These are phyloP conservation scores for Scutellaria barbata DNA, from an alignment of 257 asterid species.

Conservation along the genomic window DNA sequence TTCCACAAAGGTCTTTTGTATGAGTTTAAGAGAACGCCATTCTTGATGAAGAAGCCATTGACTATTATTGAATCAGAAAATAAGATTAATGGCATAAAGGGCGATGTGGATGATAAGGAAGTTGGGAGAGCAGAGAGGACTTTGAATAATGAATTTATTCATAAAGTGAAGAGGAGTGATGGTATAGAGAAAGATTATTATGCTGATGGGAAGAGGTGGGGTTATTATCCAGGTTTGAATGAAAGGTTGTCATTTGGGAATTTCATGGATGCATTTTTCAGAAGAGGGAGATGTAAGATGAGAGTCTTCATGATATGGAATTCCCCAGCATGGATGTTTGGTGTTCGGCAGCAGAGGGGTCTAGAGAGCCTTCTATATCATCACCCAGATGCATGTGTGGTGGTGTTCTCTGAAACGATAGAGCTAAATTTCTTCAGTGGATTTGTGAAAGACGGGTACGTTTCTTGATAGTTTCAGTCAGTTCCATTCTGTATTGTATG, in stretches of 20 bases:
- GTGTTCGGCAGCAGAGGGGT: conserved; percentile 87
- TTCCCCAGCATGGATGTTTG: conserved; percentile 96
- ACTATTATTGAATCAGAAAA: conserved; percentile 41
- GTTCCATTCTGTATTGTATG: conserved; percentile 14
- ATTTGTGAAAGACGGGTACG: conserved; percentile 81
- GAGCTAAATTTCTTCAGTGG: conserved; percentile 88
- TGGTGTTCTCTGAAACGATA: conserved; percentile 91
- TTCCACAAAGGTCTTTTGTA: conserved; percentile 62
- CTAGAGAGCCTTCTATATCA: conserved; percentile 83
- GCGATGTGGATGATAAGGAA: conserved; percentile 37
- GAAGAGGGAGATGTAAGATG: conserved; percentile 69
- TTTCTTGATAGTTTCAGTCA: conserved; percentile 20
- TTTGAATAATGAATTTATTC: conserved; percentile 46
- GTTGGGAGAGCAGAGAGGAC: conserved; percentile 54
- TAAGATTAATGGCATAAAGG: conserved; percentile 30
- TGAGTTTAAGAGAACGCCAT: conserved; percentile 69
- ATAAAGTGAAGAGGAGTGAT: conserved; percentile 38
- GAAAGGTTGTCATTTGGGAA: conserved; percentile 64
- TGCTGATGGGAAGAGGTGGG: conserved; percentile 98
- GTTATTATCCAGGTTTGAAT: conserved; percentile 85
- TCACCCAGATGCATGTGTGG: conserved; percentile 79
- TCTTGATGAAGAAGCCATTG: conserved; percentile 67
- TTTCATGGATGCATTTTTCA: conserved; percentile 81
- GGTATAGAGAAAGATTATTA: conserved; percentile 50
- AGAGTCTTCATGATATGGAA: conserved; percentile 96